Conservation (phyloP, 202 grass and related monocot genomes). For the Saccharum hybrid region DNA sequence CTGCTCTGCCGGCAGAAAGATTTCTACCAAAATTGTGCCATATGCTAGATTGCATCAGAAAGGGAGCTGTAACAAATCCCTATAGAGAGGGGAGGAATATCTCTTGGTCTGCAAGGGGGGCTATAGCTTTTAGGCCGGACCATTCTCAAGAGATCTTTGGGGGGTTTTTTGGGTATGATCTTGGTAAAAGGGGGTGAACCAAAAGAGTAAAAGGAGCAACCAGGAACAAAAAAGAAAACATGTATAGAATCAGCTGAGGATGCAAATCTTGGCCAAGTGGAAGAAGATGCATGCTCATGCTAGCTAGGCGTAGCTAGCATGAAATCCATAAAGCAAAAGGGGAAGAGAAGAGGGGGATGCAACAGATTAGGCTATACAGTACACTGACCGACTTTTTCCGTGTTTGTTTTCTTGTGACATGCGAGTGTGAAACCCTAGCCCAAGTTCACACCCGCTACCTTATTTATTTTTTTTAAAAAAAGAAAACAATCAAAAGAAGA, state of each 20-base stretch:
- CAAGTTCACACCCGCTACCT: conserved; percentile 56
- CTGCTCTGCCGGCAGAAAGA: not conserved
- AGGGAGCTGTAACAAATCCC: conserved; percentile 26
- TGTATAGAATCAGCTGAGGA: not conserved
- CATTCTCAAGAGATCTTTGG: conserved; percentile 20
- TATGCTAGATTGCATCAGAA: conserved; percentile 48
- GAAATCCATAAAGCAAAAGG: conserved; percentile 48
- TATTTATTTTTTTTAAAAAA: not conserved
- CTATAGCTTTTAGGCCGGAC: not conserved
- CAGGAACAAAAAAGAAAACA: not conserved
- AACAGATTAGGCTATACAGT: conserved; percentile 4
- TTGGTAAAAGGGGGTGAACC: not conserved
- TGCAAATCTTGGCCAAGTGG: conserved; percentile 26
- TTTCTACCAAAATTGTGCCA: conserved; percentile 35
- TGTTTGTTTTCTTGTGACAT: conserved; percentile 31
- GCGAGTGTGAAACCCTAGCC: conserved; percentile 77
- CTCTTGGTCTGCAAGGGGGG: conserved; percentile 15
- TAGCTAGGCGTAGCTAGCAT: conserved; percentile 26
- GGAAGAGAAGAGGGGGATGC: not conserved
- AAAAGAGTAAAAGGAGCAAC: conserved; percentile 10
- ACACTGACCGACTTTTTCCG: conserved; percentile 5
- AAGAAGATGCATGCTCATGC: conserved; percentile 28
- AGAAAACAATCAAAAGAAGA: conserved; percentile 21
- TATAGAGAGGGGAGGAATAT: not conserved
- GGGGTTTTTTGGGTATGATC: conserved; percentile 13